Percentiles rank a stretch among this genome's conserved stretches.
These are phyloP conservation scores for Micractinium sp. DNA, from an alignment of 139 green algal species.

Conservation along the genomic window DNA sequence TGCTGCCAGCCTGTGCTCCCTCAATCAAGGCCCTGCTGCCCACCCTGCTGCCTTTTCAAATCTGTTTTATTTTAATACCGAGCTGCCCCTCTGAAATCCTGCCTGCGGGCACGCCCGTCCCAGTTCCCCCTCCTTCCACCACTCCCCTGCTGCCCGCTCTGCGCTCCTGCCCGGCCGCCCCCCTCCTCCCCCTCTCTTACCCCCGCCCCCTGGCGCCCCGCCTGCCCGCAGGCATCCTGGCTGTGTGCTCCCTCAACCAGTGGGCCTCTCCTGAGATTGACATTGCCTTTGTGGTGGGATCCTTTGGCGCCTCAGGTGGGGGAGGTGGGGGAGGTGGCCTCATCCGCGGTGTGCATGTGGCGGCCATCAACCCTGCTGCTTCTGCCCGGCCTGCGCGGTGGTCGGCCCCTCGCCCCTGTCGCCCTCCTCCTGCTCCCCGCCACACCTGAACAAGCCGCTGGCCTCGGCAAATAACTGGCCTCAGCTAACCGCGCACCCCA, in stretches of 20 bases:
- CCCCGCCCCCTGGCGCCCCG: not conserved
- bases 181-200: not conserved
- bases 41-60: not conserved
- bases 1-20: no score
- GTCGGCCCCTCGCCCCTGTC: no score
- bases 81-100: not conserved
- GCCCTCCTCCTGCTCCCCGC: not conserved
- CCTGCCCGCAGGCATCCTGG: slow-evolving; percentile 34
- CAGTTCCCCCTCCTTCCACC: no score
- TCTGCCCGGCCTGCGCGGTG: not conserved
- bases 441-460: not conserved
- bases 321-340: not conserved
- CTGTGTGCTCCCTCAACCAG: slow-evolving; percentile 35
- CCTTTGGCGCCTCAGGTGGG: slow-evolving; percentile 36
- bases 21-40: no score
- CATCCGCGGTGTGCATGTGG: not conserved
- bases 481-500: no score
- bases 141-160: not conserved
- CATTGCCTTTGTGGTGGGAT: slow-evolving; percentile 36
- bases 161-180: no score
- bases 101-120: not conserved
- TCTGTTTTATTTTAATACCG: no score
- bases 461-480: no score
- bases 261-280: slow-evolving; percentile 36
- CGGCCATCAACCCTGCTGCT: not conserved